phyloP scores from a whole-genome alignment of 768 basidiomycete genomes.

The Suillus plorans region DNA sequence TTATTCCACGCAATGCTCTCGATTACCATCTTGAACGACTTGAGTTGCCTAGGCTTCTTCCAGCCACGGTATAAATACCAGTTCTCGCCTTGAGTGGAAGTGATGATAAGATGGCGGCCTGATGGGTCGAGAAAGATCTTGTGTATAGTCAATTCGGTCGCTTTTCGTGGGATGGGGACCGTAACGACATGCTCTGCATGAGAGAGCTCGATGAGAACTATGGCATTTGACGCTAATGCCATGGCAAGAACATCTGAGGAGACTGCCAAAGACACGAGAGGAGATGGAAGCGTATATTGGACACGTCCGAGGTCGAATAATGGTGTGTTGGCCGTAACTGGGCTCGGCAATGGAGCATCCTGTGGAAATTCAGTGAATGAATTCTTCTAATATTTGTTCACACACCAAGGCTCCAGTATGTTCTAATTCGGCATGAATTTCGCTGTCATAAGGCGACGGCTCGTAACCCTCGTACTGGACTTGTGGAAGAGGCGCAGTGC shows the following conservation, averaged over 20 bases:
- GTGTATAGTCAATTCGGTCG: conserved; percentile 72
- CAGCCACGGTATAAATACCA: conserved; percentile 85
- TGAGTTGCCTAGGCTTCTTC: conserved; percentile 81
- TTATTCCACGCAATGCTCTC: conserved; percentile 94
- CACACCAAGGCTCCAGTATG: conserved; percentile 27
- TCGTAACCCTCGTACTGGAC: conserved; percentile 91
- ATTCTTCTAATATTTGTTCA: background rate
- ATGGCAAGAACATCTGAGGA: conserved; percentile 87
- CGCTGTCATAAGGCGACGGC: conserved; percentile 56
- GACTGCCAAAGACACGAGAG: conserved; percentile 79
- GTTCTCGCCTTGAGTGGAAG: conserved; percentile 86
- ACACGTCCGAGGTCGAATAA: conserved; percentile 86
- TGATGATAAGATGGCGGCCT: conserved; percentile 85
- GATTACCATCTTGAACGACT: conserved; percentile 81
- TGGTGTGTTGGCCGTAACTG: conserved; percentile 44
- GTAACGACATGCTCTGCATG: conserved; percentile 85
- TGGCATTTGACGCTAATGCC: conserved; percentile 70
- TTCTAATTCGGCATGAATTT: conserved; percentile 44
- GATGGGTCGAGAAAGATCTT: conserved; percentile 92
- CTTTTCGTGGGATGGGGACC: conserved; percentile 73
- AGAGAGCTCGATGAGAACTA: conserved; percentile 88
- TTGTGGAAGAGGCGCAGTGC: conserved; percentile 46
- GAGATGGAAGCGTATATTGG: conserved; percentile 84
- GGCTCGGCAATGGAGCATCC: conserved; percentile 22
- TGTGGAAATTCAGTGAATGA: conserved; percentile 26